Conservation (phyloP, 768 basidiomycete species). For the Phlebiopsis flavidoalba region DNA sequence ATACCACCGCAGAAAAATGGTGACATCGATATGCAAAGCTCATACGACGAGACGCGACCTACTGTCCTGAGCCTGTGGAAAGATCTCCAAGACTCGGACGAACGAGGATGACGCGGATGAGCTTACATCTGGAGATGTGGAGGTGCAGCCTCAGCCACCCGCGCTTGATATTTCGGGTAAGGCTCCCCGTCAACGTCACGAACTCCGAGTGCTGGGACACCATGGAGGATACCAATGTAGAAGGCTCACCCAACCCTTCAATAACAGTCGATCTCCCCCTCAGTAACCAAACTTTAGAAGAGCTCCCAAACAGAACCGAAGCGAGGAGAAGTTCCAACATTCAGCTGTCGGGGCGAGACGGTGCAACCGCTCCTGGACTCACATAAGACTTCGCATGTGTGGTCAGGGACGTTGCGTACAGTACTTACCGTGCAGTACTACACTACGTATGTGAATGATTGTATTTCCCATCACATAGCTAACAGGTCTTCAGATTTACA, state of each 20-base stretch:
- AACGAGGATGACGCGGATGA: conserved; percentile 52
- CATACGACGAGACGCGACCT: conserved; percentile 37
- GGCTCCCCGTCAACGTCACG: neutral
- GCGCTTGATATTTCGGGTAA: conserved; percentile 7
- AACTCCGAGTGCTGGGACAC: neutral
- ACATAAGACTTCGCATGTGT: conserved; percentile 47
- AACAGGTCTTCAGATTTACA: conserved; percentile 57
- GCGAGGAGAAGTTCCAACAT: neutral
- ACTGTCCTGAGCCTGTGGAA: conserved; percentile 30
- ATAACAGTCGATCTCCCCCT: neutral
- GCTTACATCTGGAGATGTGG: conserved; percentile 33
- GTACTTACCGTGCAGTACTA: conserved; percentile 60
- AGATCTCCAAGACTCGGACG: conserved; percentile 46
- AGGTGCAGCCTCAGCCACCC: conserved; percentile 10
- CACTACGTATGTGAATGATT: conserved; percentile 57
- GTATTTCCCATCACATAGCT: neutral
- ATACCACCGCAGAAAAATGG: neutral
- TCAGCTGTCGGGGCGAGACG: neutral
- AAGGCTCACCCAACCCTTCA: neutral
- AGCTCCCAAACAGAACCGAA: neutral
- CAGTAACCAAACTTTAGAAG: neutral
- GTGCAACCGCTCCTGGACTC: conserved; percentile 33
- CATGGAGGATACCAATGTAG: neutral
- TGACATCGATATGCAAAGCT: conserved; percentile 31
- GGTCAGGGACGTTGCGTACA: conserved; percentile 53